A percentile compares a stretch with the other conserved stretches of the same genome.
Evolutionary conservation across 768 basidiomycete genomes (phyloP).

Genomic region (Fomitopsis serialis): DNA sequence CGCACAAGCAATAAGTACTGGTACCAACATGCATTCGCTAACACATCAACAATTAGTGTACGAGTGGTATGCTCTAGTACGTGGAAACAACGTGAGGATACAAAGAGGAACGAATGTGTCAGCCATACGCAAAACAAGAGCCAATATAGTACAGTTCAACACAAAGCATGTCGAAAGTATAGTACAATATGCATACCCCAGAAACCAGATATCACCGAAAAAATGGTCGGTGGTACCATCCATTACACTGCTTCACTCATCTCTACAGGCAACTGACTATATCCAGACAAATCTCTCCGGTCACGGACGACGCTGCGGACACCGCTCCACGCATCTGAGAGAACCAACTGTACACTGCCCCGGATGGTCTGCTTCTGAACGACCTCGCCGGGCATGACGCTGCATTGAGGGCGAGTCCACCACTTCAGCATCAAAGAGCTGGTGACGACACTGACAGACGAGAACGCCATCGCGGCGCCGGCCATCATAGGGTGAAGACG

Average conservation of each 20-base stretch:
- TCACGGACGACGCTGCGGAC: slow-evolving; percentile 37
- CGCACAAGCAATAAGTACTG: too few relatives aligned
- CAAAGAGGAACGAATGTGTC: too few relatives aligned
- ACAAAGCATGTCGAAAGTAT: too few relatives aligned
- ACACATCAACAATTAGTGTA: too few relatives aligned
- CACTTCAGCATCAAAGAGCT: slow-evolving; percentile 82
- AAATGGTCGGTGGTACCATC: neutral
- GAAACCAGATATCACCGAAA: too few relatives aligned
- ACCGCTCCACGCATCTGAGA: slow-evolving; percentile 39
- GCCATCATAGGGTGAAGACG: slow-evolving; percentile 98
- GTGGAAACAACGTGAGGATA: too few relatives aligned
- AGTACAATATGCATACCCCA: too few relatives aligned
- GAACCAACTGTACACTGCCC: slow-evolving; percentile 36
- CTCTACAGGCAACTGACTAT: slow-evolving; percentile 70
- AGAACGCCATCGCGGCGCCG: slow-evolving; percentile 98
- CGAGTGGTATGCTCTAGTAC: too few relatives aligned
- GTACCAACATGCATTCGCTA: too few relatives aligned
- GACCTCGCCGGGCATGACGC: slow-evolving; percentile 63
- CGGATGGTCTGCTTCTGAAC: slow-evolving; percentile 30
- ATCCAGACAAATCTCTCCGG: slow-evolving; percentile 43
- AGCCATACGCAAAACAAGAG: too few relatives aligned
- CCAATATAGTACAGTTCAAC: too few relatives aligned
- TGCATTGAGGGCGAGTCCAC: slow-evolving; percentile 71
- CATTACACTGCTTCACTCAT: slow-evolving; percentile 22
- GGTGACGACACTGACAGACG: slow-evolving; percentile 90